Conservation (phyloP, 495 filamentous ascomycete species). For the Lasiosphaeria miniovina region DNA sequence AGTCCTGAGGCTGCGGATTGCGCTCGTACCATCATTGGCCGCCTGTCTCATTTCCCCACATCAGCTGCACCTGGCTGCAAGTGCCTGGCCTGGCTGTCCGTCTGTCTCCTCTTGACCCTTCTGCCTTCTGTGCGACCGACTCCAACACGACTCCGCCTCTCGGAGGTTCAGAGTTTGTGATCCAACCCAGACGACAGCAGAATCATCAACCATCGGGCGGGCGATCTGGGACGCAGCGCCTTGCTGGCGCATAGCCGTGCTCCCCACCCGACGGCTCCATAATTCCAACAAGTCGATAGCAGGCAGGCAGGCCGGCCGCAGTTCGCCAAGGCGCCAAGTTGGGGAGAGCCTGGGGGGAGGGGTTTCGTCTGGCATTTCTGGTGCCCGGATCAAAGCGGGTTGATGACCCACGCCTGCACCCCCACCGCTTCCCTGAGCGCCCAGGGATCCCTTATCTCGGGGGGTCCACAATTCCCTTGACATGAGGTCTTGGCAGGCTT, state of each 20-base stretch:
- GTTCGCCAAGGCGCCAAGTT: neutral
- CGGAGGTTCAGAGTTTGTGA: no score
- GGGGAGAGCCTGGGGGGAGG: neutral
- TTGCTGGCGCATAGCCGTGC: no score
- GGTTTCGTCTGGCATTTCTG: neutral
- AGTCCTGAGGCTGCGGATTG: neutral
- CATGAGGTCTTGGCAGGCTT: slow-evolving; percentile 13
- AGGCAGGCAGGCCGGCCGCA: neutral
- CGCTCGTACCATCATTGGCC: neutral
- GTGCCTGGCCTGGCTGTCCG: neutral
- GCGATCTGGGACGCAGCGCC: no score
- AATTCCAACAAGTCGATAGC: neutral
- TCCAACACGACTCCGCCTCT: no score
- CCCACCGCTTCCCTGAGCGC: slow-evolving; percentile 17
- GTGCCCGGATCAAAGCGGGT: neutral
- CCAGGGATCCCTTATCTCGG: slow-evolving; percentile 24
- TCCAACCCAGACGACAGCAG: no score
- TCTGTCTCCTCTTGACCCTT: neutral
- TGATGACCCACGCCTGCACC: slow-evolving; percentile 9
- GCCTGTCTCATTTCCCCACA: slow-evolving; percentile 1
- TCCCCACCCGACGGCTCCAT: no score
- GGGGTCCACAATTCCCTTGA: slow-evolving; percentile 16
- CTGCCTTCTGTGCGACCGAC: neutral
- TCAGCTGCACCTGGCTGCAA: neutral
- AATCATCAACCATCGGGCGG: no score